Percentiles rank a stretch among this genome's conserved stretches.
These are phyloP conservation scores for Stagonosporopsis cucurbitacearum DNA, from an alignment of 2,329 filamentous ascomycete species.

Conservation along the genomic window DNA sequence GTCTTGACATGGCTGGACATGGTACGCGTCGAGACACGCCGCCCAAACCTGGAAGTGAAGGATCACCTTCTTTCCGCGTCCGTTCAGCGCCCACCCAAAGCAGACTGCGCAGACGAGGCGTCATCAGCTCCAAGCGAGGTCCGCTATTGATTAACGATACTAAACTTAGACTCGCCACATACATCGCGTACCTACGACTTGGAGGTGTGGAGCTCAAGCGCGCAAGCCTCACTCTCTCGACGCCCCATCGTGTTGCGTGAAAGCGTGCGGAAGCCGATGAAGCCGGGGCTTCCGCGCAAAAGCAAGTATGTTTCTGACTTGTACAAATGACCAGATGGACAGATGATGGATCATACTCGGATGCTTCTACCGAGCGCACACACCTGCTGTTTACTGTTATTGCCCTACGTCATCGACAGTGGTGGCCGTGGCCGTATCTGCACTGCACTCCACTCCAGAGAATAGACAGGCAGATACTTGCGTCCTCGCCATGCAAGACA, in stretches of 20 bases:
- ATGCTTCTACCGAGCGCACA: background rate
- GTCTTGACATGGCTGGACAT: no score
- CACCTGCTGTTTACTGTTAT: background rate
- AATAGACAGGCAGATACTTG: no score
- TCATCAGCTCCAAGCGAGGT: slow-evolving; percentile 5
- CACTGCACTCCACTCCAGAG: no score
- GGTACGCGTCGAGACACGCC: no score
- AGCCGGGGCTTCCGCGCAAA: background rate
- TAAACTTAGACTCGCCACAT: slow-evolving; percentile 13
- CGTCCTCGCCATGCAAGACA: no score
- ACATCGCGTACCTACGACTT: background rate
- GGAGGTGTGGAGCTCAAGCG: no score
- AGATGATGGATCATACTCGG: background rate
- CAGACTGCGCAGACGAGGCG: background rate
- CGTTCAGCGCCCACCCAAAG: background rate
- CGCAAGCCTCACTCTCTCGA: slow-evolving; percentile 1
- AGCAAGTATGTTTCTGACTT: background rate
- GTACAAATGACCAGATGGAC: no score
- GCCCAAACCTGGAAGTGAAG: no score
- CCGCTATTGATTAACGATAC: slow-evolving; percentile 1
- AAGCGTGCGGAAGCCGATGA: background rate
- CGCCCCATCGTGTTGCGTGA: no score
- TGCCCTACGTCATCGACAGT: slow-evolving; percentile 12
- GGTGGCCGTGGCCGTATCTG: background rate
- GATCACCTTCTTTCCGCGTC: background rate